These are phyloP conservation scores for Vitis cinerea DNA, from an alignment of 164 flowering plant genomes.

Conservation along the genomic window DNA sequence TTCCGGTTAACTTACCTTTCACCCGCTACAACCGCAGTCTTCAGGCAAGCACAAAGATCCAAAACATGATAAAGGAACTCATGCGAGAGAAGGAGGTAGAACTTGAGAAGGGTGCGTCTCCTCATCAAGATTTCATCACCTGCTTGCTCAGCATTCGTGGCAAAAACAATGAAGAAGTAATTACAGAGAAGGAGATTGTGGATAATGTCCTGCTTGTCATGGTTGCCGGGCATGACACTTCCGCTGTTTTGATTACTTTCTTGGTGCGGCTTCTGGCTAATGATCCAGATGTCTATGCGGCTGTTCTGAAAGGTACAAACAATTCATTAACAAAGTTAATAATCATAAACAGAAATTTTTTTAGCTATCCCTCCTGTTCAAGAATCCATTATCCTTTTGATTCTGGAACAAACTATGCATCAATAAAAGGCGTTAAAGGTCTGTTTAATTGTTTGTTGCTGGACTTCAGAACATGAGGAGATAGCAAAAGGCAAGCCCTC, in stretches of 20 bases:
- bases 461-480: constrained; percentile 33
- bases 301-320: constrained; percentile 32
- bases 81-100: constrained; percentile 36
- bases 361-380: too few relatives aligned
- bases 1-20: constrained; percentile 70
- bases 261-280: constrained; percentile 39
- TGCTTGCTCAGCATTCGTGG: constrained; percentile 40
- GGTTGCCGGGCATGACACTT: constrained; percentile 65
- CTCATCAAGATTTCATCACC: constrained; percentile 57
- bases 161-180: constrained; percentile 11
- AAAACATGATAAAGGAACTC: constrained; percentile 28
- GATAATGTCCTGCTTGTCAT: constrained; percentile 52
- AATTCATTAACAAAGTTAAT: too few relatives aligned
- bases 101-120: constrained; percentile 29
- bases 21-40: constrained; percentile 58
- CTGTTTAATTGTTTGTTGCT: neutral
- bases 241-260: constrained; percentile 51
- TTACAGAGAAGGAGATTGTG: constrained; percentile 54
- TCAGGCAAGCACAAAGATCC: constrained; percentile 37
- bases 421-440: too few relatives aligned
- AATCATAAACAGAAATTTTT: neutral
- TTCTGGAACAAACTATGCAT: neutral
- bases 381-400: neutral
- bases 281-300: constrained; percentile 34
- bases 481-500: constrained; percentile 23